Base-by-base conservation (phyloP, 2,329 filamentous ascomycete species). In the Alternaria sp. region DNA sequence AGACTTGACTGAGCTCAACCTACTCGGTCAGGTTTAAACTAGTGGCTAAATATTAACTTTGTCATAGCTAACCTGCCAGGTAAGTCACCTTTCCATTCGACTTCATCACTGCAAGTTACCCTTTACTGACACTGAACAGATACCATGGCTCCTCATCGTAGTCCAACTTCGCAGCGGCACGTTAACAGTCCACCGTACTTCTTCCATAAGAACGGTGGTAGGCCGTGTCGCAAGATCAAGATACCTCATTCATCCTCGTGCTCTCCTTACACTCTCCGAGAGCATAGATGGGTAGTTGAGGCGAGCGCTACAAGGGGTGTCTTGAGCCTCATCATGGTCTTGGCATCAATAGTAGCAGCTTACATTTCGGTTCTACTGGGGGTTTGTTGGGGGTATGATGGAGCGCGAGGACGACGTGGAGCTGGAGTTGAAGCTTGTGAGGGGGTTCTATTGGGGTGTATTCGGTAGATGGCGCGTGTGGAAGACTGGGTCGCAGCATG, bases 141-240 rank as follows among this genome's bases (percentile, higher is more conserved):
- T 37, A 2, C 15, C 33, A 7, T 37, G 33, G 33, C 33, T 37
- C 2, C 7, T 9, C 15, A 37, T n/a, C 4, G 33, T 37, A 37
- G 33, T n/a, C 15, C n/a, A 28, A 30, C 18, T 37, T 14, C 28
- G 2, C 7, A 5, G 59, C 53, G 54, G 43, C 21, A 12, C 15
- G 20, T 10, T 1, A 6, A n/a, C 10, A 1, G 14, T 15, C 14
- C 37, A n/a, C 6, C 21, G n/a, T 53, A 25, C 41, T 58, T 46
- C 41, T 47, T n/a, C 18, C 21, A 47, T 61, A 53, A 54, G 37
- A 12, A 45, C 44, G 21, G 11, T 37, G 54, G 20, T 4, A 14
- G 25, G 21, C 5, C 14, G 28, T 18, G 18, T 18, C 37, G 59
- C 54, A 58, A 61, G 20, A 61, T 15, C n/a, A 61, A 61, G 12